phyloP scores from a whole-genome alignment of 805 yeast species.

The Ogataea minuta region DNA sequence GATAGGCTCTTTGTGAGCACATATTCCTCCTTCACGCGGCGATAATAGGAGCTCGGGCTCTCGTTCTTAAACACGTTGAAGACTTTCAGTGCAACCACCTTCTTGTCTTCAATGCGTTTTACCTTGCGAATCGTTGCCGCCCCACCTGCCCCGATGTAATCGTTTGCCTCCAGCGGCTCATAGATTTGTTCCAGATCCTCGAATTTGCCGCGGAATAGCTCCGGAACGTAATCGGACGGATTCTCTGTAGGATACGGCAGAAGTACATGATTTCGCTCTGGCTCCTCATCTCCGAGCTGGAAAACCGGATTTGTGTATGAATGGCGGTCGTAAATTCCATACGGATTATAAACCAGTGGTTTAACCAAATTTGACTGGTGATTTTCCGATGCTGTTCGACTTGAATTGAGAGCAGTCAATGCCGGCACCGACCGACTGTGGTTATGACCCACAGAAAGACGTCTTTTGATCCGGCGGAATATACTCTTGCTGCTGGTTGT shows the following conservation, averaged over 20 bases:
- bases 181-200: constrained; percentile 54
- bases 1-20: constrained; percentile 54
- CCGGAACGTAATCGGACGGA: constrained; percentile 65
- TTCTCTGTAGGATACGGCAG: constrained; percentile 60
- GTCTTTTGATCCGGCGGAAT: constrained; percentile 2
- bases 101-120: constrained; percentile 34
- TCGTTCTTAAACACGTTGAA: constrained; percentile 58
- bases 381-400: not conserved
- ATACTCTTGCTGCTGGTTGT: not conserved
- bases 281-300: not conserved
- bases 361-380: not conserved
- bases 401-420: not conserved
- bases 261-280: not conserved
- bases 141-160: constrained; percentile 65
- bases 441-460: not conserved
- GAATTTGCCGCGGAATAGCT: constrained; percentile 45
- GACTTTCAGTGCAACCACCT: constrained; percentile 62
- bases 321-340: constrained; percentile 45
- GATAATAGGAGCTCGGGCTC: constrained; percentile 60
- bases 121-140: constrained; percentile 61
- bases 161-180: constrained; percentile 39
- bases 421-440: constrained; percentile 10
- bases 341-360: constrained; percentile 49
- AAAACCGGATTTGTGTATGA: constrained; percentile 1
- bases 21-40: constrained; percentile 62